Evolutionary conservation across 805 yeast genomes (phyloP), one percentile per base, ranked within the genome.

Genomic region (Debaryomyces hansenii): DNA sequence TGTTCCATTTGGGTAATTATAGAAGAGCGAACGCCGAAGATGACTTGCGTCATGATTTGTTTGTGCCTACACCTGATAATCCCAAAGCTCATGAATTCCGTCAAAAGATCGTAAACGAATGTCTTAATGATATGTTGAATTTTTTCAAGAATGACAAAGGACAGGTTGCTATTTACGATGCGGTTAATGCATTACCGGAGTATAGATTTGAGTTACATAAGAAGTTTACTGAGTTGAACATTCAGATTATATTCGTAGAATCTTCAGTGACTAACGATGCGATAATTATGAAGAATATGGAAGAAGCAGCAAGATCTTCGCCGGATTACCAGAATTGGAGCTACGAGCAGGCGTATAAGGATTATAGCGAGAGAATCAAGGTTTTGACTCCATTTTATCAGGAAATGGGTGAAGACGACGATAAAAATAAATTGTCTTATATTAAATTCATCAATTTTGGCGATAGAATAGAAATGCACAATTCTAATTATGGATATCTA

Each of bases 101-200:
- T 42, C 73, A 74, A 34, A 69, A 75, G 50, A 78, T 91, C 18
- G 74, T 85, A 36, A 72, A 78, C 39, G 77, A 79, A 34, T 89
- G 95, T 55, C 63, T 87, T 33, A 68, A 68, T 40, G 97, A 90
- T 60, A 83, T 92, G 63, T 61, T 78, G 45, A 69, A 73, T 20
- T 90, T 87, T 58, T 90, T 89, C 64, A 78, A 80, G 51, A 77
- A 78, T 24, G 89, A 84, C 51, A 82, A 81, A 58, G 98, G 98
- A 9, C 99, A 94, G 68, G 89, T 94, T 28, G 99, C 96, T 4
- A 88, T 94, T 18, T 94, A 88, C 66, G 99, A 94, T 66, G 98
- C 98, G 0, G 87, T 94, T 42, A 94, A 94, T 63, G 96, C 94
- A 5, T 70, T 85, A 40, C 80, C 85, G 16, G 74, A 77, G 42